Percentiles rank a stretch among this genome's conserved stretches.
phyloP scores from a whole-genome alignment of 1,284 basidiomycete genomes.

The Ustilago curta region DNA sequence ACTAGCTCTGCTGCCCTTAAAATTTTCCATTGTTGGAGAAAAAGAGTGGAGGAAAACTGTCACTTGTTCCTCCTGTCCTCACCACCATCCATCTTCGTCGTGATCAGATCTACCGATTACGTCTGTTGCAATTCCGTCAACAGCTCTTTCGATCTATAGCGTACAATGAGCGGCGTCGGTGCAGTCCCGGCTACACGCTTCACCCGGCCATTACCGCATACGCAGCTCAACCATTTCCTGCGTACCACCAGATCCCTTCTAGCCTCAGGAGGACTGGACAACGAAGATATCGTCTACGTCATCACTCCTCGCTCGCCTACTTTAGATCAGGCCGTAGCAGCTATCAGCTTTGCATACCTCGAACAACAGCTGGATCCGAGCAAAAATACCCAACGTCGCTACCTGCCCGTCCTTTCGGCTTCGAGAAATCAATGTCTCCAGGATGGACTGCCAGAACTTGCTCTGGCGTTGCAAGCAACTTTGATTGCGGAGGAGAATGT shows the following conservation, averaged over 20 bases:
- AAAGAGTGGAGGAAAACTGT: constrained; percentile 16
- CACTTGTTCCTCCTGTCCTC: no score
- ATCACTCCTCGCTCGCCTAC: constrained; percentile 27
- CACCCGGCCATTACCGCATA: constrained; percentile 37
- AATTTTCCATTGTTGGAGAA: neutral
- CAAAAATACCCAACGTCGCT: constrained; percentile 31
- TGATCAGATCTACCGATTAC: neutral
- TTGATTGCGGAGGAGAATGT: constrained; percentile 34
- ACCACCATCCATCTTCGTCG: neutral
- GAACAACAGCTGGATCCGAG: constrained; percentile 25
- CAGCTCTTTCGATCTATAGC: neutral
- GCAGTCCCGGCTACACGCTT: constrained; percentile 33
- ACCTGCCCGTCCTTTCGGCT: constrained; percentile 38
- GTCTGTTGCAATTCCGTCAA: neutral
- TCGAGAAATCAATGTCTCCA: constrained; percentile 10
- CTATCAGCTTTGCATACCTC: constrained; percentile 32
- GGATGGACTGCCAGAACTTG: constrained; percentile 17
- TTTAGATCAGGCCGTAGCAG: constrained; percentile 37
- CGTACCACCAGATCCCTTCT: constrained; percentile 40
- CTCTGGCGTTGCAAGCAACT: constrained; percentile 36
- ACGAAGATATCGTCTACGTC: constrained; percentile 49
- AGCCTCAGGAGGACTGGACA: constrained; percentile 40
- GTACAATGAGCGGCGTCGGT: constrained; percentile 29
- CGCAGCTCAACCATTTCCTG: constrained; percentile 48
- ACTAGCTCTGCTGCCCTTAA: constrained; percentile 3